Conservation (phyloP, 345 rosid species). For the Mercurialis annua region DNA sequence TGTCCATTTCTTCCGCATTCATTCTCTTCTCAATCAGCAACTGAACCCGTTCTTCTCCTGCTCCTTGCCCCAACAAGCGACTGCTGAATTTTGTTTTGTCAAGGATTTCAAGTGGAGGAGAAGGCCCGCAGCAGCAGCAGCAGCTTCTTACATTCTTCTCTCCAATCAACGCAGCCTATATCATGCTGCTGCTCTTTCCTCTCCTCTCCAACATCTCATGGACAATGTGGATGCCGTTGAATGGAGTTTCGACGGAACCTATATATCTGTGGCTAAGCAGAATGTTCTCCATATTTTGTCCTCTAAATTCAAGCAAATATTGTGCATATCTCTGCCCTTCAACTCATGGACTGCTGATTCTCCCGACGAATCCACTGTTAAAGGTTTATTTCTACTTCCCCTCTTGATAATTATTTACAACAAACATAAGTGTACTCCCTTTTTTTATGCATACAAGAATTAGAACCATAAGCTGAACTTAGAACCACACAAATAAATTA, state of each 20-base stretch:
- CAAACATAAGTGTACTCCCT: too few relatives aligned
- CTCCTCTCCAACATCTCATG: constrained; percentile 48
- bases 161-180: constrained; percentile 55
- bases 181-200: constrained; percentile 49
- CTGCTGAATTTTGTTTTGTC: constrained; percentile 26
- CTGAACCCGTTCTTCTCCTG: constrained; percentile 44
- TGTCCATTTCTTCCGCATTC: constrained; percentile 58
- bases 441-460: too few relatives aligned
- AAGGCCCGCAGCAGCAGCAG: constrained; percentile 36
- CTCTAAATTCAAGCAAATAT: constrained; percentile 59
- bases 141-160: constrained; percentile 54
- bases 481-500: too few relatives aligned
- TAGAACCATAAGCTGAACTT: too few relatives aligned
- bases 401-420: too few relatives aligned
- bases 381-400: constrained; percentile 44
- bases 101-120: constrained; percentile 76
- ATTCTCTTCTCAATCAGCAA: constrained; percentile 65
- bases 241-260: constrained; percentile 72
- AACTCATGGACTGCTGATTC: constrained; percentile 55
- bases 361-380: constrained; percentile 37
- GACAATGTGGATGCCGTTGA: constrained; percentile 82
- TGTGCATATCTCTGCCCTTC: constrained; percentile 47
- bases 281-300: constrained; percentile 54
- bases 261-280: constrained; percentile 62
- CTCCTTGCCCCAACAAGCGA: constrained; percentile 47